Base-by-base conservation (phyloP, 495 filamentous ascomycete species). In the Aspergillus bridgeri region DNA sequence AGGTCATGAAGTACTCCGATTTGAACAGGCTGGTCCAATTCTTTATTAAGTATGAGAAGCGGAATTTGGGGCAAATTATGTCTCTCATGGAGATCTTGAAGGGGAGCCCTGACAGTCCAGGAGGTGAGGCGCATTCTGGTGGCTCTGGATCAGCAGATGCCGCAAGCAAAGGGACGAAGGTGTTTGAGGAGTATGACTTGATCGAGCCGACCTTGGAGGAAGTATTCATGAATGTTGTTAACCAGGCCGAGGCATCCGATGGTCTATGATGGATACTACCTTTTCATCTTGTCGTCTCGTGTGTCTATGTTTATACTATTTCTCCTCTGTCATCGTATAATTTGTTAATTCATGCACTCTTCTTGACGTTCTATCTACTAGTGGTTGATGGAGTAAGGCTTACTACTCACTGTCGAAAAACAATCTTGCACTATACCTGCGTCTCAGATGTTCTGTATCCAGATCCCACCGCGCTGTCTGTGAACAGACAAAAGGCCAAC, bases 121-220 rank as follows among this genome's bases (percentile, higher is more conserved):
- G 33, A 11, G 9, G 33, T 11, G 11, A 38, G 4, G 33, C 33
- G 13, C 1, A 15, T 13, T 7, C 18, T 4, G 20, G 48, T 3
- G n/a, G 23, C 8, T 13, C 22, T 6, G 48, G 22, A 50, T 38
- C 8, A 15, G 7, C 33, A 11, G 8, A 9, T 15, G 2, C 33
- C 5, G 48, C 6, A 18, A 25, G 11, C 7, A 27, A 23, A 11
- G 8, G 6, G 1, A 22, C 23, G 19, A 57, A 51, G 9, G 29
- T 57, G 17, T 51, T 57, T 50, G 56, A 58, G 13, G 38, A 58
- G 25, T 52, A 52, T 52, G 52, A 20, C 25, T 29, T 58, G 29
- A 58, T 49, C 9, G 33, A 58, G 48, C 56, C 33, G 9, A 44
- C 48, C 13, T 44, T 51, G 22, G 47, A 58, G 45, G 48, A 58